Evolutionary conservation across 2,329 filamentous ascomycete species (phyloP), one percentile per base, ranked within the genome.

Genomic region (Talaromyces verruculosus): DNA sequence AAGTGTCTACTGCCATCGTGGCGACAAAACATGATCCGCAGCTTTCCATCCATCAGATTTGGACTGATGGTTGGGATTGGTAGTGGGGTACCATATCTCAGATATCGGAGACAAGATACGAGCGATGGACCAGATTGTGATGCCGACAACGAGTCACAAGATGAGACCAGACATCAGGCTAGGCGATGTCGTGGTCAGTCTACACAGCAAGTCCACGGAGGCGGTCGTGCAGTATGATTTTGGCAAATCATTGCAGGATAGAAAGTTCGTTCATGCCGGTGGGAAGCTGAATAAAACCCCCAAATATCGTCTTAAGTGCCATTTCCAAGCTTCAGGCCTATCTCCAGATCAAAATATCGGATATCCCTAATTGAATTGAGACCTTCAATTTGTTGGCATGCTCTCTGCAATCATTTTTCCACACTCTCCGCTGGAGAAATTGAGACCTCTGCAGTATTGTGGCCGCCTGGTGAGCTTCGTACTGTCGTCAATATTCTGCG

Each of bases 141-240:
- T 35, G 8, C 33, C 8, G 45, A 49, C 2, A 19, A 64, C 15
- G 59, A 39, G 4, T 59, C 30, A 28, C 28, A 57, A 22, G 22
- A 30, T 30, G 61, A 63, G 11, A 33, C 19, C 13, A 28, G 67
- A 67, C 30, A 61, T 70, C 35, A 35, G 67, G 22, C 59, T 69
- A 1, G 64, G 68, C 13, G 66, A 69, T 59, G 53, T 67, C 11
- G 64, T 67, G 7, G 47, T 72, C 17, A 69, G 68, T 13, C 33
- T 68, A n/a, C 68, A 57, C 11, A 61, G 64, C 11, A 68, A 69
- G 17, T 39, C 58, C 1, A 41, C 53, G 2, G 65, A 66, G 37
- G 70, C 64, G 10, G 69, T 72, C 22, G 67, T 71, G n/a, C 70
- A 71, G 61, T 73, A 71, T 37, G 70, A 72, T 68, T 70, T 71